Conservation (phyloP, 345 rosid species). For the Euphorbia lathyris region DNA sequence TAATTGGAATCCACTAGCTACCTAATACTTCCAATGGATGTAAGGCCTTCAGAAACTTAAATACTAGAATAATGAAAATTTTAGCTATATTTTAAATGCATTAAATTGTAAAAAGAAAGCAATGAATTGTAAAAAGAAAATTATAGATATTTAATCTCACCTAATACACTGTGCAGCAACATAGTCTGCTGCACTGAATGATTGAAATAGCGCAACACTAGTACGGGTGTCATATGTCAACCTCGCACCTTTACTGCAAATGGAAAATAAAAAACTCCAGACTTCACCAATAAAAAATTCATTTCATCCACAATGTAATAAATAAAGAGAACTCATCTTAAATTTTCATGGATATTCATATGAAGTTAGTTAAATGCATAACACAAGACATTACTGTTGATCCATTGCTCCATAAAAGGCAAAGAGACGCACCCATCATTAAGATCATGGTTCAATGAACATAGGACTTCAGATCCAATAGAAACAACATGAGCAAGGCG, state of each 20-base stretch:
- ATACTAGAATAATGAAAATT: slow-evolving; percentile 1
- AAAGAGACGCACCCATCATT: slow-evolving; percentile 60
- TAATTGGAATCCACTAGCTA: background rate
- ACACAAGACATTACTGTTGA: background rate
- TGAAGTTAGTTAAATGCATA: background rate
- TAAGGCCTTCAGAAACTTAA: slow-evolving; percentile 1
- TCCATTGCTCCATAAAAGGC: background rate
- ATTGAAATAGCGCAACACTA: slow-evolving; percentile 61
- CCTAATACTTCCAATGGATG: background rate
- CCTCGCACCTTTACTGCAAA: slow-evolving; percentile 53
- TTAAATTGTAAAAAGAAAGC: background rate
- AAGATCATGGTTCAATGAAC: slow-evolving; percentile 49
- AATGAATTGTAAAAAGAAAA: background rate
- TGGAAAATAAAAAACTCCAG: slow-evolving; percentile 11
- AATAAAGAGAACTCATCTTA: background rate
- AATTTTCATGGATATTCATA: background rate
- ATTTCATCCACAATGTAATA: background rate
- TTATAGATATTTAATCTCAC: slow-evolving; percentile 26
- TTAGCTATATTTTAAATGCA: background rate
- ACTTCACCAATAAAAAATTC: slow-evolving; percentile 10
- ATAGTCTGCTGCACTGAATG: slow-evolving; percentile 76
- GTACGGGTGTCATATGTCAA: slow-evolving; percentile 65
- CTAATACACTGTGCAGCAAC: slow-evolving; percentile 73
- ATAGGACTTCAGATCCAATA: slow-evolving; percentile 53
- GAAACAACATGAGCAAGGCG: slow-evolving; percentile 71